Percentiles rank a stretch among this genome's conserved stretches.
phyloP scores from a whole-genome alignment of 495 filamentous ascomycete species.

The Chaetomium cochliodes region DNA sequence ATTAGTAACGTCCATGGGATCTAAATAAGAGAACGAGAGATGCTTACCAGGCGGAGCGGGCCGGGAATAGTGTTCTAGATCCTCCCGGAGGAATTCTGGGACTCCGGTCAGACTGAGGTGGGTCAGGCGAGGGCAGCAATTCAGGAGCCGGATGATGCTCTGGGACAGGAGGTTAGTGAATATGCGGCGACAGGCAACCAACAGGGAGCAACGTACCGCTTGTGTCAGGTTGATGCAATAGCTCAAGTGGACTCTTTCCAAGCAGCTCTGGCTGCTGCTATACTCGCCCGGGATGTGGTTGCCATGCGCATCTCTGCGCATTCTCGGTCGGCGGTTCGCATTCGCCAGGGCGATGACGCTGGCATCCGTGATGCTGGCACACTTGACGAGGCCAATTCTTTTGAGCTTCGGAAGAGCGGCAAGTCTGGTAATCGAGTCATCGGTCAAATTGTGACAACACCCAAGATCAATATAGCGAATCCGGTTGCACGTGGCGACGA shows the following conservation, averaged over 20 bases:
- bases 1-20: conserved; percentile 29
- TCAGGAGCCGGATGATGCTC: conserved; percentile 88
- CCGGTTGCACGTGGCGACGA: conserved; percentile 84
- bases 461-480: conserved; percentile 97
- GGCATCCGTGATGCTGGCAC: conserved; percentile 78
- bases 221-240: conserved; percentile 85
- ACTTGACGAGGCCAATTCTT: conserved; percentile 94
- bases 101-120: conserved; percentile 97
- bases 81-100: conserved; percentile 70
- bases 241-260: conserved; percentile 95
- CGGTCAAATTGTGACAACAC: conserved; percentile 88
- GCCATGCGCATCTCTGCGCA: conserved; percentile 50
- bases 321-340: conserved; percentile 49
- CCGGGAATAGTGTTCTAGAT: conserved; percentile 79
- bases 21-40: neutral
- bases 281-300: conserved; percentile 41
- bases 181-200: conserved; percentile 17
- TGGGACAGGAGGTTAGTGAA: conserved; percentile 40
- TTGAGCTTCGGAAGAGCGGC: conserved; percentile 88
- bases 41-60: conserved; percentile 70
- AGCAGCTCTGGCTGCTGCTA: conserved; percentile 51
- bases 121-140: conserved; percentile 86
- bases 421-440: conserved; percentile 78
- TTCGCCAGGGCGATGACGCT: conserved; percentile 83
- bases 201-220: conserved; percentile 54